Conservation (phyloP, 805 yeast species). For the Candida insectalens region DNA sequence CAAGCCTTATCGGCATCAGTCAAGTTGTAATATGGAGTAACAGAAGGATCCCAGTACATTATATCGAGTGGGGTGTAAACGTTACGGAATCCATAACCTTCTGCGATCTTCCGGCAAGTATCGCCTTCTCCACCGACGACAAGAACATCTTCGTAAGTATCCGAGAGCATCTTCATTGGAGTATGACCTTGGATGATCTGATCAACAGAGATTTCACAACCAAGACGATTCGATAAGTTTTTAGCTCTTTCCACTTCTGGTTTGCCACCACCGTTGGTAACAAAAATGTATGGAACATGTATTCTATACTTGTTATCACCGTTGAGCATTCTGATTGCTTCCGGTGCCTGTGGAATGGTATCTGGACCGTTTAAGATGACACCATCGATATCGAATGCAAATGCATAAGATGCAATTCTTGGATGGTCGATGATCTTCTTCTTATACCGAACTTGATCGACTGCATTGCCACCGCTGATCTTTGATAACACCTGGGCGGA, state of each 20-base stretch:
- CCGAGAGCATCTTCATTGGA: slow-evolving; percentile 79
- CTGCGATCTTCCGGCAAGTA: slow-evolving; percentile 74
- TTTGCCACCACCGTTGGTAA: slow-evolving; percentile 90
- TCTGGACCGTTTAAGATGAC: slow-evolving; percentile 80
- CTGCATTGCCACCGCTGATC: slow-evolving; percentile 22
- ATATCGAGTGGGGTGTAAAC: slow-evolving; percentile 78
- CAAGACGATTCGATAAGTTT: slow-evolving; percentile 56
- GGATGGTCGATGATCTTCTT: slow-evolving; percentile 53
- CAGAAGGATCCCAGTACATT: slow-evolving; percentile 80
- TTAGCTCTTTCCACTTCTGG: slow-evolving; percentile 67
- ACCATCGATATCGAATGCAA: slow-evolving; percentile 91
- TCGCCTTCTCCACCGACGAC: slow-evolving; percentile 89
- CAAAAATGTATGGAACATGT: slow-evolving; percentile 73
- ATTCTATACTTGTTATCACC: slow-evolving; percentile 73
- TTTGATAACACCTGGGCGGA: slow-evolving; percentile 19
- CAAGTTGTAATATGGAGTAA: slow-evolving; percentile 71
- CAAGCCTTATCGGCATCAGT: slow-evolving; percentile 59
- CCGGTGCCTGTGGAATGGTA: slow-evolving; percentile 70
- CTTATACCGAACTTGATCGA: slow-evolving; percentile 28
- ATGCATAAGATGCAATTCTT: slow-evolving; percentile 74
- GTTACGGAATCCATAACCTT: slow-evolving; percentile 72
- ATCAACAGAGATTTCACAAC: slow-evolving; percentile 51
- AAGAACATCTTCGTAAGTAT: slow-evolving; percentile 58
- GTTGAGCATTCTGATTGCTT: slow-evolving; percentile 62
- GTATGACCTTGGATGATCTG: slow-evolving; percentile 93